Evolutionary conservation across 441 rosid genomes (phyloP), one percentile per base, ranked within the genome.

Genomic region (Gossypium lobatum): DNA sequence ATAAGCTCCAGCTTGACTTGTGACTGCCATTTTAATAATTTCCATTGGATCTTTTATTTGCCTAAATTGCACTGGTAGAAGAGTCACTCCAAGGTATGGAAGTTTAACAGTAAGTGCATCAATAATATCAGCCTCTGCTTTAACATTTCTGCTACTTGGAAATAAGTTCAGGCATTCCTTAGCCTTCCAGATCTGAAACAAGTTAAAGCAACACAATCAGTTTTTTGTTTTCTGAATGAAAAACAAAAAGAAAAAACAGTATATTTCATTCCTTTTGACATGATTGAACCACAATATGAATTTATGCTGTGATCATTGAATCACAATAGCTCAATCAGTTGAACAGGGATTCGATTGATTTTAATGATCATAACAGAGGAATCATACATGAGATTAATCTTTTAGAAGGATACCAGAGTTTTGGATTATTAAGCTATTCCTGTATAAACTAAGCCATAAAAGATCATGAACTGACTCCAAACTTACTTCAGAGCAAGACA

Each of bases 1-100:
- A 83, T 96, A 96, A 72, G 91, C 97, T 73, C 97, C 97, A 79
- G 93, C 87, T 82, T 92, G 95, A 77, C 89, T 88, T 73, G 92
- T 85, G 73, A 96, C 89, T 75, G 97, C 96, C 98, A 93, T 92
- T 86, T 91, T 92, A 72, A 96, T 87, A 72, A 96, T 91, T 85
- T 93, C 98, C 97, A 92, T 89, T 18, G 97, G 97, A 77, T 96
- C 95, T 74, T 90, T 92, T 80, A 93, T 90, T 87, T 96, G 98
- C 81, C 92, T 91, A 85, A 91, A 96, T 76, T 96, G 97, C 90
- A 92, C 69, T 28, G 99, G 99, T 53, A 92, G 85, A 78, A 96
- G 85, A 81, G 89, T 86, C 80, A 96, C 93, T 75, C 99, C 99
- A 80, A 96, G 96, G 77, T 86, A 85, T 77, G 98, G 97, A 77